Percentiles rank a stretch among this genome's conserved stretches.
These are phyloP conservation scores for Pseudocercospora fijiensis DNA, from an alignment of 2,329 filamentous ascomycete species.

Conservation along the genomic window DNA sequence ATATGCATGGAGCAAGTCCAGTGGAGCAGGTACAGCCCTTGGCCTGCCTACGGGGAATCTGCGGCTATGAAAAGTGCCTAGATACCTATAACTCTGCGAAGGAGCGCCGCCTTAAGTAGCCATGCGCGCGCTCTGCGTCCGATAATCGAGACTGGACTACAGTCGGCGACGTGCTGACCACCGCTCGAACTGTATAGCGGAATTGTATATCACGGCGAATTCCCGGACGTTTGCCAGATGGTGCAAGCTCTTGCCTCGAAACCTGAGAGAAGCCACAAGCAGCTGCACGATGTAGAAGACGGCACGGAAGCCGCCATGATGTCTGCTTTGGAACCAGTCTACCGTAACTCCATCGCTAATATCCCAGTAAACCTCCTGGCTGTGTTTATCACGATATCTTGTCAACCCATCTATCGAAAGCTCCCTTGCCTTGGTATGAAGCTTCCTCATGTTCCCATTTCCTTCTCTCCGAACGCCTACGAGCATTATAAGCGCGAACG, in stretches of 20 bases:
- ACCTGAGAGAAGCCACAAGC: not conserved
- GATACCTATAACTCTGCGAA: not conserved
- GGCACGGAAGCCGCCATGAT: not conserved
- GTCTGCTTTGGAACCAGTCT: not conserved
- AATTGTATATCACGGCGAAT: not conserved
- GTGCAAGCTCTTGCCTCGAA: not conserved
- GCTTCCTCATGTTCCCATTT: conserved; percentile 71
- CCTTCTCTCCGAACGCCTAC: conserved; percentile 61
- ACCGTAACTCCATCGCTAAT: conserved; percentile 17
- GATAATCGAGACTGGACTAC: not conserved
- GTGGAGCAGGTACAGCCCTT: not conserved
- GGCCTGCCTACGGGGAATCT: not conserved
- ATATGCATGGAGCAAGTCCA: not conserved
- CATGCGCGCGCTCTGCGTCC: not conserved
- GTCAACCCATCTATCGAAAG: conserved; percentile 41
- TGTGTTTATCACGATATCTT: conserved; percentile 18
- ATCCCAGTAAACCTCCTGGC: not conserved
- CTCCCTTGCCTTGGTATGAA: conserved; percentile 59
- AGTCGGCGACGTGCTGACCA: not conserved
- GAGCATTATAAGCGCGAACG: conserved; percentile 64
- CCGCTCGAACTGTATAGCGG: not conserved
- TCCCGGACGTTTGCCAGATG: not conserved
- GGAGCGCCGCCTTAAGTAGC: not conserved
- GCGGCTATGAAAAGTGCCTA: not conserved
- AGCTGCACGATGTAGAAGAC: not conserved